phyloP scores from a whole-genome alignment of 2,329 filamentous ascomycete species.

The Pseudogymnoascus sp. region DNA sequence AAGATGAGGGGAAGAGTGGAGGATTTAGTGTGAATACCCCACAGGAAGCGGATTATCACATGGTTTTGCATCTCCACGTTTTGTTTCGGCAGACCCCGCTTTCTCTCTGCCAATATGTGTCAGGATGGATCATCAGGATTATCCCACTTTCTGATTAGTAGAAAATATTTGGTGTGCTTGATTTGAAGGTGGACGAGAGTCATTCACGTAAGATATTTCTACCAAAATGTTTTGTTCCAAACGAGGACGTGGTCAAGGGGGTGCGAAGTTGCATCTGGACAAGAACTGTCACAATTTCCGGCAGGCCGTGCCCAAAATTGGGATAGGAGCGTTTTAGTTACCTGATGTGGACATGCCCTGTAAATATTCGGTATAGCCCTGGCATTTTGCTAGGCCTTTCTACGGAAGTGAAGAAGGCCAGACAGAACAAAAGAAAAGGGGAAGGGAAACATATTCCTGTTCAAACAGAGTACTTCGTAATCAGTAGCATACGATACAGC shows the following conservation, averaged over 20 bases:
- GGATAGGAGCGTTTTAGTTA: background rate
- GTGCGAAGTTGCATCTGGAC: background rate
- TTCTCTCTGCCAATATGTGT: background rate
- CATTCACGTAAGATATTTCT: background rate
- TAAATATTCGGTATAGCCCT: background rate
- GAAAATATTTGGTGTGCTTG: background rate
- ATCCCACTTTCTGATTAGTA: background rate
- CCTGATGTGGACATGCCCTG: conserved; percentile 1
- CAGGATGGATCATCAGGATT: background rate
- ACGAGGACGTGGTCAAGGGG: background rate
- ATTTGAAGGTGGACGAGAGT: background rate
- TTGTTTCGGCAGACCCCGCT: conserved; percentile 5
- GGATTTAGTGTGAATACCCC: background rate
- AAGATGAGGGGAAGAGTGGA: background rate
- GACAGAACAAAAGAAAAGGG: background rate
- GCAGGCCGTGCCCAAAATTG: conserved; percentile 1
- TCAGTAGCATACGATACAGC: background rate
- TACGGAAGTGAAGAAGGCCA: background rate
- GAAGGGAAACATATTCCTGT: background rate
- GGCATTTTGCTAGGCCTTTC: background rate
- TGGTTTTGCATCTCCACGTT: background rate
- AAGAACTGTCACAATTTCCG: background rate
- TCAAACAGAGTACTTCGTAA: background rate
- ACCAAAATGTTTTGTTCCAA: background rate
- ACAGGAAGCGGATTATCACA: background rate